phyloP scores from a whole-genome alignment of 2,329 filamentous ascomycete genomes.

The Pseudogymnoascus verrucosus region DNA sequence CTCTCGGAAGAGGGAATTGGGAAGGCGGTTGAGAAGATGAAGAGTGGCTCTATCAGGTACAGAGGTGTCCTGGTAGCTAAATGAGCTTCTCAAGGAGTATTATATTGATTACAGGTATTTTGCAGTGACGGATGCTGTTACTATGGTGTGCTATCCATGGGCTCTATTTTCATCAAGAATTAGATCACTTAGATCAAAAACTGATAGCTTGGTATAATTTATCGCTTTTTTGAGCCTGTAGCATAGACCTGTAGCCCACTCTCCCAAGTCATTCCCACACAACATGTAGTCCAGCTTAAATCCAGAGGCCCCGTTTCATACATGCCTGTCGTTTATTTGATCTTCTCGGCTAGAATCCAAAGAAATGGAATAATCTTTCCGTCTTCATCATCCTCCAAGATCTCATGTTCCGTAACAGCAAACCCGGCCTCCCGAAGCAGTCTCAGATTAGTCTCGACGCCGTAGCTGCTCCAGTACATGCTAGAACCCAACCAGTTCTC shows the following conservation, averaged over 20 bases:
- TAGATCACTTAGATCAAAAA: not conserved
- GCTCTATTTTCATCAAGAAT: not conserved
- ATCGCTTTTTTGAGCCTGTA: too few relatives aligned
- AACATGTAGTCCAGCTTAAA: not conserved
- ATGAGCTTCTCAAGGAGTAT: not conserved
- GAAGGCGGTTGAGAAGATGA: slow-evolving; percentile 15
- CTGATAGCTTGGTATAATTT: not conserved
- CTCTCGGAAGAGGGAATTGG: slow-evolving; percentile 13
- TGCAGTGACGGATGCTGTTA: not conserved
- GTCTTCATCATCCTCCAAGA: slow-evolving; percentile 12
- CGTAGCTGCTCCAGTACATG: slow-evolving; percentile 15
- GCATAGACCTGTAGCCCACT: too few relatives aligned
- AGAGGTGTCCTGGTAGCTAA: slow-evolving; percentile 15
- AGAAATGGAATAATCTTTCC: slow-evolving; percentile 10
- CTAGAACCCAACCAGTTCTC: slow-evolving; percentile 27
- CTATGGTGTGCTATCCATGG: not conserved
- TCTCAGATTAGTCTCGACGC: slow-evolving; percentile 3
- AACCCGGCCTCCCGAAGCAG: slow-evolving; percentile 10
- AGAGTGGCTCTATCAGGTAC: slow-evolving; percentile 16
- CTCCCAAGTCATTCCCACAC: too few relatives aligned
- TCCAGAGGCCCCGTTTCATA: not conserved
- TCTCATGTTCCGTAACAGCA: not conserved
- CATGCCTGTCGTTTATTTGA: not conserved
- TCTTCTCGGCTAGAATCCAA: slow-evolving; percentile 12
- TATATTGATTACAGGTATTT: not conserved